Conservation (phyloP, 345 rosid species). For the Abelmoschus esculentus region DNA sequence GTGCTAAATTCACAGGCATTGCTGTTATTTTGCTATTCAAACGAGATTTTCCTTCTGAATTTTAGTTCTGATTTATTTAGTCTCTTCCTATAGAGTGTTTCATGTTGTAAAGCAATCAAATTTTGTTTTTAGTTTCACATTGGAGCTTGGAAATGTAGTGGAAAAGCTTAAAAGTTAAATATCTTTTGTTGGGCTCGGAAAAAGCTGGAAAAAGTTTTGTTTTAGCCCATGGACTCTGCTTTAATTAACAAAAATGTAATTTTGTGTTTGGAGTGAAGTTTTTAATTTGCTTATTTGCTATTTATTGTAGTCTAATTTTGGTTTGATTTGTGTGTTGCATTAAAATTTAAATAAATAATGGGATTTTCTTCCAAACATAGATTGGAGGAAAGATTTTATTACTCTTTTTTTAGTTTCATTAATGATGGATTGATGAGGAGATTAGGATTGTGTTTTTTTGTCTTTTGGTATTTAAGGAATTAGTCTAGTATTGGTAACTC, state of each 20-base stretch:
- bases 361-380: neutral
- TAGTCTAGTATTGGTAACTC: neutral
- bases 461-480: neutral
- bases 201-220: neutral
- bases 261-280: neutral
- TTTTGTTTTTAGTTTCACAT: neutral
- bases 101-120: neutral
- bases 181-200: no score
- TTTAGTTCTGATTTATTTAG: neutral
- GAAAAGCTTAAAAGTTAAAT: no score
- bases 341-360: neutral
- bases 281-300: no score
- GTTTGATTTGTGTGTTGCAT: no score
- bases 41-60: neutral
- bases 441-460: neutral
- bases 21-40: neutral
- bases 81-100: neutral
- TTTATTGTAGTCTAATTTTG: no score
- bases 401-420: neutral
- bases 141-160: neutral
- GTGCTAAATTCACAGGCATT: conserved; percentile 19
- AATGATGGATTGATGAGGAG: neutral
- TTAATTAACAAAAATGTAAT: no score
- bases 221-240: neutral
- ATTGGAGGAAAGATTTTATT: neutral